Percentiles rank a stretch among this genome's conserved stretches.
Conservation (phyloP, 257 asterid genomes). For the Solanum lycopersicoides region DNA sequence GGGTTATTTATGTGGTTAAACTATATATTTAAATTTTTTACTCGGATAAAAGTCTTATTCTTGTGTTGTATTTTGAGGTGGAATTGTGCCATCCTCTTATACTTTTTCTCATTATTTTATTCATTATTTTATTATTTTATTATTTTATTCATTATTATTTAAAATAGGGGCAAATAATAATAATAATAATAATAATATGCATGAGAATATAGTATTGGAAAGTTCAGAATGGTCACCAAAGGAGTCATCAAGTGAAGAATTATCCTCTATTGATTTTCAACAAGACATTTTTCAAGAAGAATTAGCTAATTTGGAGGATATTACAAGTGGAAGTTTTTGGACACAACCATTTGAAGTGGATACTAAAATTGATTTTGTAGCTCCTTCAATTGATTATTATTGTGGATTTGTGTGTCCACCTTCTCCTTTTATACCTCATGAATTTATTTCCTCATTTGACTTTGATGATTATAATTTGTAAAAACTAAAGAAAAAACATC, state of each 20-base stretch:
- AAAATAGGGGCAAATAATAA: too few relatives aligned
- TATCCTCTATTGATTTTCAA: neutral
- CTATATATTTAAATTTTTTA: too few relatives aligned
- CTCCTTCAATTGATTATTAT: neutral
- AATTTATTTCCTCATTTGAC: neutral
- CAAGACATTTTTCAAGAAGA: neutral
- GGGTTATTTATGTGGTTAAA: too few relatives aligned
- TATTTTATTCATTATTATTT: too few relatives aligned
- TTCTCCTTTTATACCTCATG: constrained; percentile 7
- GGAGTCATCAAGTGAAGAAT: neutral
- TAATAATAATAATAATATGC: neutral
- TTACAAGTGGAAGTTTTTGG: neutral
- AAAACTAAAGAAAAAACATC: neutral
- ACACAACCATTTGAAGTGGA: constrained; percentile 1
- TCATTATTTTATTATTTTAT: too few relatives aligned
- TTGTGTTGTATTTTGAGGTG: too few relatives aligned
- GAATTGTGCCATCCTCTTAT: too few relatives aligned
- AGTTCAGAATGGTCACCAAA: neutral
- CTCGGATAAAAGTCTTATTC: too few relatives aligned
- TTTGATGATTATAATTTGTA: neutral
- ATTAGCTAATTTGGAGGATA: neutral
- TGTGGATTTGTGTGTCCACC: constrained; percentile 8
- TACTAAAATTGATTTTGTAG: neutral
- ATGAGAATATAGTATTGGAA: neutral
- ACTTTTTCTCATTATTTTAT: too few relatives aligned